Percentiles rank a stretch among this genome's conserved stretches.
These are phyloP conservation scores for Colletotrichum coccodes DNA, from an alignment of 2,329 filamentous ascomycete genomes.

Conservation along the genomic window DNA sequence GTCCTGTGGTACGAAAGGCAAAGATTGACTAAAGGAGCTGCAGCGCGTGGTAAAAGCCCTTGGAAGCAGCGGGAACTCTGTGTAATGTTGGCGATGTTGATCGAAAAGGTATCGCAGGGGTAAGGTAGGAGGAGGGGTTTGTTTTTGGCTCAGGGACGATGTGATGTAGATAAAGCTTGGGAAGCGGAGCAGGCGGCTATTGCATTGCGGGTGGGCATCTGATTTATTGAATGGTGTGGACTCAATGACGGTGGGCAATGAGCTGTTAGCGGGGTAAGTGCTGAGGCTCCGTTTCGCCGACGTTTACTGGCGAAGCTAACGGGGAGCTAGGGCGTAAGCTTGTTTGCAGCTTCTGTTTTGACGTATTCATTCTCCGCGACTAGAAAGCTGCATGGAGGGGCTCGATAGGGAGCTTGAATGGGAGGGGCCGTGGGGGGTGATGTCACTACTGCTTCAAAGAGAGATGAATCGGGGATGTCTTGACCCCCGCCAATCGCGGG, in stretches of 20 bases:
- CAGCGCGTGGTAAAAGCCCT: neutral
- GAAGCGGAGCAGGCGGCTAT: constrained; percentile 22
- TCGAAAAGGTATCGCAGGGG: constrained; percentile 4
- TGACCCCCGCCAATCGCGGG: neutral
- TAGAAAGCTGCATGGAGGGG: constrained; percentile 7
- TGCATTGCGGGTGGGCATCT: constrained; percentile 13
- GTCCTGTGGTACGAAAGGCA: neutral
- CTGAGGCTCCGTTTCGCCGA: constrained; percentile 7
- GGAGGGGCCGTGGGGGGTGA: constrained; percentile 22
- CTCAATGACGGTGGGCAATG: neutral
- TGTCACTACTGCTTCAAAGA: constrained; percentile 24
- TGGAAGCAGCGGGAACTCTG: neutral
- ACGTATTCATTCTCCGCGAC: constrained; percentile 3
- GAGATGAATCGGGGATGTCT: constrained; percentile 2
- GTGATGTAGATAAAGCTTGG: constrained; percentile 15
- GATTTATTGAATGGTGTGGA: neutral
- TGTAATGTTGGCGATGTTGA: constrained; percentile 3
- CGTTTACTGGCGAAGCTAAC: constrained; percentile 1
- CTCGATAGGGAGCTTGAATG: neutral
- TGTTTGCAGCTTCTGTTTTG: neutral
- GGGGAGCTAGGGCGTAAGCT: neutral
- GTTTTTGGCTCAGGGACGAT: neutral
- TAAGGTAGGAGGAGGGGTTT: neutral
- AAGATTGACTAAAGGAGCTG: neutral
- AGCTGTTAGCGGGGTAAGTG: neutral